A percentile compares a stretch with the other conserved stretches of the same genome.
Evolutionary conservation across 164 flowering plant genomes (phyloP).

Genomic region (Annona squamosa): DNA sequence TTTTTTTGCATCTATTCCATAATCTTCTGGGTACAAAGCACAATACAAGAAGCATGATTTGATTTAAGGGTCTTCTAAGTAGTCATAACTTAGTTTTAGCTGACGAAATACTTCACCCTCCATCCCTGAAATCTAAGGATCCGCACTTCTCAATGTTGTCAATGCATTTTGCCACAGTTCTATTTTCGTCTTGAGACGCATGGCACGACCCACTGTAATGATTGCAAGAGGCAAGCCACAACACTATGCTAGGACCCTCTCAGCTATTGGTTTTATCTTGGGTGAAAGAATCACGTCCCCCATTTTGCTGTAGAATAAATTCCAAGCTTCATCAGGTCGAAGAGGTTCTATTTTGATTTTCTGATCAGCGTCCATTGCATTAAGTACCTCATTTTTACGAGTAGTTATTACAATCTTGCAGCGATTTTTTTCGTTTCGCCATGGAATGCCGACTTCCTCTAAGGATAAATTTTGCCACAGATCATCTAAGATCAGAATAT

Average conservation of each 20-base stretch:
- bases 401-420: constrained; percentile 10
- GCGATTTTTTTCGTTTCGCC: neutral
- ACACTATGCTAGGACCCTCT: constrained; percentile 2
- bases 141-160: constrained; percentile 3
- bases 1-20: constrained; percentile 1
- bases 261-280: constrained; percentile 3
- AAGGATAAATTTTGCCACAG: constrained; percentile 4
- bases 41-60: constrained; percentile 10
- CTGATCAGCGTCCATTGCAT: constrained; percentile 2
- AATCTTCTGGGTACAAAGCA: constrained; percentile 12
- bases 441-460: constrained; percentile 9
- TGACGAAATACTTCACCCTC: constrained; percentile 8
- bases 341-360: constrained; percentile 5
- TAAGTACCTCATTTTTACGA: neutral
- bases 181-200: constrained; percentile 1
- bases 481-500: constrained; percentile 12
- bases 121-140: neutral
- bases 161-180: constrained; percentile 11
- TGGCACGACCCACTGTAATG: constrained; percentile 9
- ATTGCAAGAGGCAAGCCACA: constrained; percentile 12
- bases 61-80: neutral
- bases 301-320: constrained; percentile 4
- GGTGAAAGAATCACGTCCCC: neutral
- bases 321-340: constrained; percentile 11
- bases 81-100: constrained; percentile 8